Evolutionary conservation across 2,329 filamentous ascomycete genomes (phyloP).

Genomic region (Colletotrichum brevisporum): DNA sequence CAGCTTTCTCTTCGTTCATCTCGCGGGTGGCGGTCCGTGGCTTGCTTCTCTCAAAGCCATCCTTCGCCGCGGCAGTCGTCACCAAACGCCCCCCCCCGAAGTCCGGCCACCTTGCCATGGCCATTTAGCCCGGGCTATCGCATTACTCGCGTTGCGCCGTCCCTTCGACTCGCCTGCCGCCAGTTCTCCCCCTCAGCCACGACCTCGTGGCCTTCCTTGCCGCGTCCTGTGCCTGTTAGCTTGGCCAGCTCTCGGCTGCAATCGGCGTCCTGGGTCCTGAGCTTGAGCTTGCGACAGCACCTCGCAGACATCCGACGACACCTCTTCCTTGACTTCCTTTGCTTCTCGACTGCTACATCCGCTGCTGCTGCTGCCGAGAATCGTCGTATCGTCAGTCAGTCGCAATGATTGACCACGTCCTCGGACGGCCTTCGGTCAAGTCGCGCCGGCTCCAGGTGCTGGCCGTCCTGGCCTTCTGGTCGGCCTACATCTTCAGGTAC

Average conservation of each 20-base stretch:
- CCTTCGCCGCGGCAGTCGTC: neutral
- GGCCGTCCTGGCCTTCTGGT: constrained; percentile 93
- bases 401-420: constrained; percentile 84
- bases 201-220: constrained; percentile 20
- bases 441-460: constrained; percentile 95
- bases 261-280: constrained; percentile 10
- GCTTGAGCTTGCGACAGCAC: constrained; percentile 1
- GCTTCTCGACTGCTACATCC: too few species aligned
- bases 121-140: constrained; percentile 27
- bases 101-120: constrained; percentile 27
- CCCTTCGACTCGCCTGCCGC: constrained; percentile 31
- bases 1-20: constrained; percentile 1
- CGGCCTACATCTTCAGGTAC: constrained; percentile 83
- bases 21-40: constrained; percentile 34
- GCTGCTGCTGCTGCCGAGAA: neutral
- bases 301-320: constrained; percentile 21
- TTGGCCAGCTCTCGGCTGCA: constrained; percentile 29
- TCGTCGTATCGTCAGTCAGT: constrained; percentile 6
- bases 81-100: constrained; percentile 26
- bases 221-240: constrained; percentile 11
- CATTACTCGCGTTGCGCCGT: constrained; percentile 40
- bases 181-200: constrained; percentile 28
- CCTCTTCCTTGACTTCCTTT: neutral
- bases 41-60: neutral
- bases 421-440: constrained; percentile 90